Evolutionary conservation across 805 yeast species (phyloP).

Genomic region (Candida schatavii): DNA sequence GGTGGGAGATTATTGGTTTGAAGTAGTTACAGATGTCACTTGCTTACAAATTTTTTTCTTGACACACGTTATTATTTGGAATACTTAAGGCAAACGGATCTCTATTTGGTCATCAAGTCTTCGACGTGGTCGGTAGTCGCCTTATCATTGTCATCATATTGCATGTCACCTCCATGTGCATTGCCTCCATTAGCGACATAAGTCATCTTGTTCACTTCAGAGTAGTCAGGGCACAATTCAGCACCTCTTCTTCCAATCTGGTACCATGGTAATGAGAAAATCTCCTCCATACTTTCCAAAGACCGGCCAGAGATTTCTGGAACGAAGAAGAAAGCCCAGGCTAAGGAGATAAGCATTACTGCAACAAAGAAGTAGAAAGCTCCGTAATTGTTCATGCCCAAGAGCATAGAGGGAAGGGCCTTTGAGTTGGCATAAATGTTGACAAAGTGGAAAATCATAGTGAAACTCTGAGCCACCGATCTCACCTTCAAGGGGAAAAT

Average conservation of each 20-base stretch:
- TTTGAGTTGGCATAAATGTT: slow-evolving; percentile 58
- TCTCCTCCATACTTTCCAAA: slow-evolving; percentile 51
- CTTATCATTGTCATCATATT: not conserved
- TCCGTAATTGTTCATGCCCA: slow-evolving; percentile 45
- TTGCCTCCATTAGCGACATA: slow-evolving; percentile 8
- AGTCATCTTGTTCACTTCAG: slow-evolving; percentile 34
- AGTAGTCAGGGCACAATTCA: slow-evolving; percentile 49
- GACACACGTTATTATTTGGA: too few relatives aligned
- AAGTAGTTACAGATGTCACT: too few relatives aligned
- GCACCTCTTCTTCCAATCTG: slow-evolving; percentile 54
- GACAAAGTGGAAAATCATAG: slow-evolving; percentile 56
- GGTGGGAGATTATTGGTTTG: too few relatives aligned
- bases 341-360: slow-evolving; percentile 39
- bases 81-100: too few relatives aligned
- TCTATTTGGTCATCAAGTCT: slow-evolving; percentile 14
- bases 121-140: slow-evolving; percentile 1
- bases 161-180: slow-evolving; percentile 5
- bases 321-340: slow-evolving; percentile 48
- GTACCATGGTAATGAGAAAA: slow-evolving; percentile 57
- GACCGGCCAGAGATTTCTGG: slow-evolving; percentile 52
- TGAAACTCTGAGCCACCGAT: slow-evolving; percentile 46
- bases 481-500: slow-evolving; percentile 51
- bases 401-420: slow-evolving; percentile 51
- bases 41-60: too few relatives aligned
- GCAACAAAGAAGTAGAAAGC: slow-evolving; percentile 51